phyloP scores from a whole-genome alignment of 257 asterid genomes.

The Lantana camara region DNA sequence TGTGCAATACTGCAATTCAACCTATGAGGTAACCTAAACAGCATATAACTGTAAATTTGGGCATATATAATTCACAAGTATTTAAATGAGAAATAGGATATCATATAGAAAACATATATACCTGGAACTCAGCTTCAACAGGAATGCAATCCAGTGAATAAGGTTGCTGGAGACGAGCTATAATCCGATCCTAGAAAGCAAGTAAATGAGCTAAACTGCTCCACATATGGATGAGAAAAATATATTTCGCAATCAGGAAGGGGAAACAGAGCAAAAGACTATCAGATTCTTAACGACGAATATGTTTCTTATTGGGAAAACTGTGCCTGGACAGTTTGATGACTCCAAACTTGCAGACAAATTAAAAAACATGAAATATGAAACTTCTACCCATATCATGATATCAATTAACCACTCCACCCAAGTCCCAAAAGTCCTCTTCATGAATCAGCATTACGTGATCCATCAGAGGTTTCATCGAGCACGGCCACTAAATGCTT shows the following conservation, averaged over 20 bases:
- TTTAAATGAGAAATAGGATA: background rate
- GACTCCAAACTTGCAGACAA: background rate
- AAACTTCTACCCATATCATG: background rate
- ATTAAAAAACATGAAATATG: background rate
- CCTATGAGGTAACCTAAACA: background rate
- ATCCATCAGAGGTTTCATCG: background rate
- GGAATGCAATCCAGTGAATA: conserved; percentile 98
- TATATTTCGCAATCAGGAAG: background rate
- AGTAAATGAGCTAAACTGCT: conserved; percentile 5
- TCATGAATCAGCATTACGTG: background rate
- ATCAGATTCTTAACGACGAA: background rate
- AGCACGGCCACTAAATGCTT: background rate
- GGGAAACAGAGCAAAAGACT: conserved; percentile 1
- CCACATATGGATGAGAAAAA: background rate
- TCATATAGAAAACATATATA: conserved; percentile 28
- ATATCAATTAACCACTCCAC: background rate
- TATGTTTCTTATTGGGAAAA: background rate
- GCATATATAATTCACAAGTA: conserved; percentile 5
- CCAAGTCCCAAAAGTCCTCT: too few relatives aligned
- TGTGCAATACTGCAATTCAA: background rate
- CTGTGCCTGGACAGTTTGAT: background rate
- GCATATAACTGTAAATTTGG: background rate
- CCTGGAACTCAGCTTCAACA: conserved; percentile 99
- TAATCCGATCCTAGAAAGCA: conserved; percentile 78
- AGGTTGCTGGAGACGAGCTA: conserved; percentile 99